Evolutionary conservation across 1,284 basidiomycete species (phyloP).

Genomic region (Crepidotus sp.): DNA sequence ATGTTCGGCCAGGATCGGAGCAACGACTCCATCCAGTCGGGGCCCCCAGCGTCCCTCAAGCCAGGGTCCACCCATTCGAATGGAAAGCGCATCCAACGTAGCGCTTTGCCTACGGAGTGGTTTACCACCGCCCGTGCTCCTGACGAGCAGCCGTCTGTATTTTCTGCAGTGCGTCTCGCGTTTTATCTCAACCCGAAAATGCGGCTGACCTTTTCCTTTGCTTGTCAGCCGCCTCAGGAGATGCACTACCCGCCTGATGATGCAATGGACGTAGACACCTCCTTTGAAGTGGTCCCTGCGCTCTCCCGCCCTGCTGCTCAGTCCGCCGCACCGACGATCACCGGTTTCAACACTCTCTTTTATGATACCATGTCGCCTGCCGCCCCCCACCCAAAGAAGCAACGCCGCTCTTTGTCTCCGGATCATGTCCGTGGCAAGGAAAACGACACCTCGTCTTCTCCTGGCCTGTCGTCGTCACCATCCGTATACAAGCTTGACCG

Average conservation of each 20-base stretch:
- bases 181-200: constrained; percentile 2
- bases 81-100: constrained; percentile 47
- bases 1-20: constrained; percentile 66
- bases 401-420: constrained; percentile 59
- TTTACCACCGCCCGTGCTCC: constrained; percentile 27
- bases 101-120: constrained; percentile 59
- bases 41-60: constrained; percentile 24
- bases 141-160: constrained; percentile 18
- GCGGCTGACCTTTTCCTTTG: constrained; percentile 12
- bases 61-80: constrained; percentile 28
- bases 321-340: constrained; percentile 45
- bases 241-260: constrained; percentile 43
- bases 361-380: constrained; percentile 45
- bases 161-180: constrained; percentile 12
- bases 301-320: constrained; percentile 28
- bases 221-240: constrained; percentile 28
- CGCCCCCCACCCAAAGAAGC: constrained; percentile 45
- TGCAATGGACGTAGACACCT: constrained; percentile 69
- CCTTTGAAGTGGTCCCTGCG: constrained; percentile 29
- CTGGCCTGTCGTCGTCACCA: constrained; percentile 54
- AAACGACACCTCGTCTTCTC: constrained; percentile 42
- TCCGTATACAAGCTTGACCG: constrained; percentile 57
- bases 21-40: constrained; percentile 33
- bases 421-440: constrained; percentile 31
- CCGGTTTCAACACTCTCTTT: constrained; percentile 51